phyloP scores from a whole-genome alignment of 176 grass and related monocot species.

The Carex kokanica region DNA sequence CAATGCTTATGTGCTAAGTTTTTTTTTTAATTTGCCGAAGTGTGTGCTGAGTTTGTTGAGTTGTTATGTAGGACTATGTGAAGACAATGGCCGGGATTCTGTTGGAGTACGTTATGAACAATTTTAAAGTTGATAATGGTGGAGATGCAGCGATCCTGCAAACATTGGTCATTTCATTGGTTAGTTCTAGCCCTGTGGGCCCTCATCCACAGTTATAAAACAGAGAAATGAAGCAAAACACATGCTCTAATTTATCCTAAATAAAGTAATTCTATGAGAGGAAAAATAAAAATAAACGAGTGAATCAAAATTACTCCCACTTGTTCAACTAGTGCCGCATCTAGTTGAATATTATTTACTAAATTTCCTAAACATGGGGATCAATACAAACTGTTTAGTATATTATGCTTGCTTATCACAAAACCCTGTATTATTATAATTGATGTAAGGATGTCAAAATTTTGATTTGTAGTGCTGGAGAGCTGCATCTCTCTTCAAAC shows the following conservation, averaged over 20 bases:
- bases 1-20: neutral
- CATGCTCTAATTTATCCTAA: neutral
- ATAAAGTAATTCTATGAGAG: neutral
- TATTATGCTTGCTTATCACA: conserved; percentile 25
- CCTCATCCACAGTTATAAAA: neutral
- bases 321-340: neutral
- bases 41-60: neutral
- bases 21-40: too few species aligned
- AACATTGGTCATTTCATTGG: conserved; percentile 84
- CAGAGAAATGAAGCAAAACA: neutral
- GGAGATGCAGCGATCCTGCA: conserved; percentile 70
- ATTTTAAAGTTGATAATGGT: conserved; percentile 75
- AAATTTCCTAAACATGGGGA: neutral
- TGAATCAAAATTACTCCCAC: neutral
- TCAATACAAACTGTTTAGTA: neutral
- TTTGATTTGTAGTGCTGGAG: conserved; percentile 71
- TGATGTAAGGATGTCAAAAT: conserved; percentile 27
- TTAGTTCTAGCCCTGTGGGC: conserved; percentile 30
- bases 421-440: neutral
- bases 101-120: conserved; percentile 82
- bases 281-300: neutral
- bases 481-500: conserved; percentile 84
- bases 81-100: conserved; percentile 61
- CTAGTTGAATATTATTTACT: conserved; percentile 3
- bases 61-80: conserved; percentile 50